Evolutionary conservation across 2,329 filamentous ascomycete genomes (phyloP), one percentile per base, ranked within the genome.

Genomic region (Bretziella fagacearum): DNA sequence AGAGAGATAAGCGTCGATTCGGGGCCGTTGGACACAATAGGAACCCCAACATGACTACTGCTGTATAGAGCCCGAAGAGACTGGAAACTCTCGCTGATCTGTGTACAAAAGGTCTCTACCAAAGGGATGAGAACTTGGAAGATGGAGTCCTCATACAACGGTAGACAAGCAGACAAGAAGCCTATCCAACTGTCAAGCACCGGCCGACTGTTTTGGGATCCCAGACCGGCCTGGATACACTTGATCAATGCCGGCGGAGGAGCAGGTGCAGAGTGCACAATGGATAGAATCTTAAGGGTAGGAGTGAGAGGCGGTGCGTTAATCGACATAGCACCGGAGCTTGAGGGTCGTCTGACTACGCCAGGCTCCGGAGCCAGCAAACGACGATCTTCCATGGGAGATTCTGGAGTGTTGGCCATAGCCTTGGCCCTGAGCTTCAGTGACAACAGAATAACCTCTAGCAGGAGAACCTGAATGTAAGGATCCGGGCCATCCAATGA

Each of bases 141-240:
- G 39, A 95, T 84, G 4, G 80, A 77, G 36, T 83, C 79, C 0
- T 81, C 73, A 60, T 93, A 94, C 11, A 93, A 69, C 0, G 87
- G 85, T 25, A 98, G 65, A 37, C 85, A 84, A 57, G 89, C 82
- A 3, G 77, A 74, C 6, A 98, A 68, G 54, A 98, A 87, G 25
- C 74, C 70, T 7, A 95, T 78, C 93, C 93, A 98, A 58, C 84
- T 87, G 55, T 96, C 87, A 29, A 98, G 66, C 4, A 93, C 79
- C 6, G 77, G 69, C 4, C 84, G 77, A 54, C 84, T 87, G 46
- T 69, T 77, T 2, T 71, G 59, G 3, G 85, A 83, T 47, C 81
- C 77, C 43, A 98, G 79, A 0, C 86, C 91, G 39, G 78, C 75
- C 51, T 85, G 79, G 10, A 98, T 69, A 57, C 84, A 93, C 52